phyloP scores from a whole-genome alignment of 257 asterid genomes.

The Przewalskia tangutica region DNA sequence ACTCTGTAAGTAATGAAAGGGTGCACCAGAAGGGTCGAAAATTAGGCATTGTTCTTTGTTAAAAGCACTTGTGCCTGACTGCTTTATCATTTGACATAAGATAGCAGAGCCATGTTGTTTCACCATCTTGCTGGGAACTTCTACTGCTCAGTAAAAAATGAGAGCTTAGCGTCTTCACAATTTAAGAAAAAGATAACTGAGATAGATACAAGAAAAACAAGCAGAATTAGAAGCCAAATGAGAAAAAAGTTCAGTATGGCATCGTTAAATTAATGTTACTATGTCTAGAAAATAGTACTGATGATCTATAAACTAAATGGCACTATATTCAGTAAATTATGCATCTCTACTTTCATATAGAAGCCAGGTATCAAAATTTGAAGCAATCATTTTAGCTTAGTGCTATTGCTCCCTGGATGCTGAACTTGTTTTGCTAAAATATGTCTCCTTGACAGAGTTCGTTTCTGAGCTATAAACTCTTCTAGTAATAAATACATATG shows the following conservation, averaged over 20 bases:
- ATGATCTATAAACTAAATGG: not conserved
- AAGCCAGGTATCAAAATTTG: not conserved
- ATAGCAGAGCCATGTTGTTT: not conserved
- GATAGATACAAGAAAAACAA: not conserved
- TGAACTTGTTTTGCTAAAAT: not conserved
- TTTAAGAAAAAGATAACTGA: not conserved
- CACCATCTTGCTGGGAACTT: not conserved
- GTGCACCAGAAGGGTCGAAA: not conserved
- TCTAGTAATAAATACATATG: not conserved
- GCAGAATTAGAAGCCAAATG: not conserved
- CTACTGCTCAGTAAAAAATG: constrained; percentile 1
- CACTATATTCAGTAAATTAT: not conserved
- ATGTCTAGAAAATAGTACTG: not conserved
- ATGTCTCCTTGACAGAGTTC: not conserved
- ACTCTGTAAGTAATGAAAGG: constrained; percentile 53
- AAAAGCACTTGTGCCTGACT: not conserved
- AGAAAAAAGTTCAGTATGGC: not conserved
- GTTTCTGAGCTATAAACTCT: not conserved
- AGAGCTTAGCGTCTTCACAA: not conserved
- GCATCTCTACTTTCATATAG: not conserved
- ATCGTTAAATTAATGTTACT: not conserved
- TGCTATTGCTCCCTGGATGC: not conserved
- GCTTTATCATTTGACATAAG: constrained; percentile 1
- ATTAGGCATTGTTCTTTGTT: not conserved
- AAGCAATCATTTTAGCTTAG: not conserved